Evolutionary conservation across 768 basidiomycete species (phyloP), one percentile per base, ranked within the genome.

Genomic region (Amanita pallidorosea): DNA sequence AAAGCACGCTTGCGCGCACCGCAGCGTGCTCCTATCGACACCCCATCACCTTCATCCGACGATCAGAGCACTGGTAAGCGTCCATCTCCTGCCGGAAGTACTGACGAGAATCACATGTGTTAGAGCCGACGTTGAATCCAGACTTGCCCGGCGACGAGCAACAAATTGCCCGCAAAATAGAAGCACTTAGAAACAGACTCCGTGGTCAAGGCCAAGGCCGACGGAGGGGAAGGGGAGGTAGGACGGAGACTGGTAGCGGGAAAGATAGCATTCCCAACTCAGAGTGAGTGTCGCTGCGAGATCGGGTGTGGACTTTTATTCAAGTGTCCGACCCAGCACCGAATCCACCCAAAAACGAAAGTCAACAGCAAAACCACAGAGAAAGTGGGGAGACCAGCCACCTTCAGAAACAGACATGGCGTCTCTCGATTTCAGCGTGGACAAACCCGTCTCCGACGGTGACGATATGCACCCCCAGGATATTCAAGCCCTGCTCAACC

Each of bases 351-450:
- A 70, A 23, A 87, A 81, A 57, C 71, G 74, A 55, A 87, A 84
- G 57, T 61, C 73, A 0, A 83, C 85, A 50, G 63, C 75, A 3
- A 92, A 93, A 67, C 59, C 70, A 12, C 85, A 85, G 64, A 83
- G 96, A 27, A 98, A 92, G 68, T 99, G 96, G 96, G 91, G 84
- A 20, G 81, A 95, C 59, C 77, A 82, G 56, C 74, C 75, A 1
- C 83, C 86, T 3, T 83, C 81, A 8, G 88, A 90, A 56, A 74
- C 76, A 13, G 96, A 98, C 56, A 95, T 98, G 89, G 90, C 85
- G 5, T 83, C 87, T 37, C 76, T 97, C 48, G 93, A 99, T 65
- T 98, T 88, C 65, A 90, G 85, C 56, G 57, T 69, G 44, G 80
- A 85, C 58, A 80, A 79, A 55, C 54, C 68, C 1, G 72, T 73